Percentiles rank a stretch among this genome's conserved stretches.
phyloP scores from a whole-genome alignment of 805 yeast species.

The Yarrowia sp. region DNA sequence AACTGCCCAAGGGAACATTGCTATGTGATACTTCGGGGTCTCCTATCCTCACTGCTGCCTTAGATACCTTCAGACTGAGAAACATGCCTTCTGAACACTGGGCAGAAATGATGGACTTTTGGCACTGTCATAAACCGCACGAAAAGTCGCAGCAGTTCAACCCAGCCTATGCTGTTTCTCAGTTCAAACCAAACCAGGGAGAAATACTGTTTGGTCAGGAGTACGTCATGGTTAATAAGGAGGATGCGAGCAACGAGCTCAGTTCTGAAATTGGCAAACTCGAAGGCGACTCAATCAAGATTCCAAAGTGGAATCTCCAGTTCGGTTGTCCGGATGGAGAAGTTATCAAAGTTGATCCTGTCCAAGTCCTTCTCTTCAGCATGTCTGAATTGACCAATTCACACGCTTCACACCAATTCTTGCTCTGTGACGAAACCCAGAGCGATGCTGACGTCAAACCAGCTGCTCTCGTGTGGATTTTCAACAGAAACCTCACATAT shows the following conservation, averaged over 20 bases:
- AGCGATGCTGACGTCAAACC: conserved; percentile 5
- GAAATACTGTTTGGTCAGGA: conserved; percentile 34
- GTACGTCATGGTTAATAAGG: conserved; percentile 13
- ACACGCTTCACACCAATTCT: conserved; percentile 35
- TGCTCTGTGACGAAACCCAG: conserved; percentile 24
- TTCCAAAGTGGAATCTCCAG: conserved; percentile 29
- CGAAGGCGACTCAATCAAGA: conserved; percentile 15
- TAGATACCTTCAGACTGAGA: conserved; percentile 43
- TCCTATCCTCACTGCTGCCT: conserved; percentile 7
- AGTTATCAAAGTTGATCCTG: conserved; percentile 6
- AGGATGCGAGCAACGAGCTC: conserved; percentile 41
- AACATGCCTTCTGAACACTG: conserved; percentile 92
- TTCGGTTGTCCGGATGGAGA: not conserved
- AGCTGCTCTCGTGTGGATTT: conserved; percentile 15
- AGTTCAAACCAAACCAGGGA: conserved; percentile 53
- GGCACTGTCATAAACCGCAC: conserved; percentile 84
- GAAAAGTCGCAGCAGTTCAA: conserved; percentile 39
- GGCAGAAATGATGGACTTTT: conserved; percentile 94
- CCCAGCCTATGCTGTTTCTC: conserved; percentile 45
- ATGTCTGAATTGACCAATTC: conserved; percentile 32
- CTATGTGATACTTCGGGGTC: not conserved
- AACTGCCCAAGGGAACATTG: not conserved
- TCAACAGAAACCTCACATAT: conserved; percentile 29
- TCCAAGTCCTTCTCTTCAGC: conserved; percentile 10
- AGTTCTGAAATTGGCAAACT: not conserved